Evolutionary conservation across 2,329 filamentous ascomycete species (phyloP), one percentile per base, ranked within the genome.

Genomic region (Penicillium sp.): DNA sequence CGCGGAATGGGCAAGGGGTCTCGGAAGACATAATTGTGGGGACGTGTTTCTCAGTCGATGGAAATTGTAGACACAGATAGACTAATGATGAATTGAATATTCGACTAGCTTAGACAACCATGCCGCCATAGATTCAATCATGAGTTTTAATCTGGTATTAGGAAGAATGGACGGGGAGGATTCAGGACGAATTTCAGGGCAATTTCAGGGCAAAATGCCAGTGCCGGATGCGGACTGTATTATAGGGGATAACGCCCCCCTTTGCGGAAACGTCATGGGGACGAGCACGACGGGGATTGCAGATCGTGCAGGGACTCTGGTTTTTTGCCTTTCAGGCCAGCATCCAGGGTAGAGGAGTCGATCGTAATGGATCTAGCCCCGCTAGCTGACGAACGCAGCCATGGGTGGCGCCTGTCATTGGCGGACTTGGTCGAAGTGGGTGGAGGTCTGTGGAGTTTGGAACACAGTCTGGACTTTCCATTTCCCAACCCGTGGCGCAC

Each of bases 1-100:
- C 68, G 31, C 69, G 70, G 59, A 77, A 75, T 2, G 71, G 70
- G 39, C 68, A 73, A 10, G 58, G 56, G 39, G 62, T 67, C 33
- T 54, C 60, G 43, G 48, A 57, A 14, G 57, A 59, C 59, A 29
- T 48, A 27, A 37, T 51, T 39, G 35, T 39, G 35, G 51, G 43
- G 48, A 21, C 22, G 48, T 16, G 11, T 22, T 14, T 31, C 45
- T 29, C n/a, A 11, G 29, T 46, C 11, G 14, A 29, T 47, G 5
- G 13, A 21, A 11, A 48, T 24, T 24, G 13, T 5, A 48, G 27
- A 29, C 35, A 37, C 27, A 16, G n/a, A 37, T 22, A 16, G n/a
- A 50, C 24, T 29, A 22, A 41, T 16, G 19, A 47, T 41, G 31
- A 47, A 46, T 52, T 39, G 55, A 24, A 52, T 51, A 35, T 45